phyloP scores from a whole-genome alignment of 2,329 filamentous ascomycete genomes.

The Ophiosphaerella herpotricha region DNA sequence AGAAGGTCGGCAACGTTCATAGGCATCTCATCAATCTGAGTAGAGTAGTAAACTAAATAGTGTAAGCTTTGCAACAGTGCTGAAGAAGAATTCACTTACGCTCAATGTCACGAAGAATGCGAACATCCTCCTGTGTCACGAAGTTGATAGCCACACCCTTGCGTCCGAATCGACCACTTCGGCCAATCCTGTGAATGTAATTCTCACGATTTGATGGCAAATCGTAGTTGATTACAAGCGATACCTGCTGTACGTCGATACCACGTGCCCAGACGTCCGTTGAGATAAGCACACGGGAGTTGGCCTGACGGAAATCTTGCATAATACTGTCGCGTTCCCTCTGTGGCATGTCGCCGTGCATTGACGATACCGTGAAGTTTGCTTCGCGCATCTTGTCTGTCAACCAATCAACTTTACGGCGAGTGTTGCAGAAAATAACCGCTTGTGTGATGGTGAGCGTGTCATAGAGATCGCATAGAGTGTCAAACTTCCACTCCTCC shows the following conservation, averaged over 20 bases:
- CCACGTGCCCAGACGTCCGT: conserved; percentile 98
- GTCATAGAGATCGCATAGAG: conserved; percentile 97
- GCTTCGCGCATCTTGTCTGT: conserved; percentile 99
- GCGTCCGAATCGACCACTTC: conserved; percentile 91
- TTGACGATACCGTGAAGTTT: conserved; percentile 97
- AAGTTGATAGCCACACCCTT: conserved; percentile 99
- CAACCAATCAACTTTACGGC: conserved; percentile 98
- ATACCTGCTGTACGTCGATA: conserved; percentile 98
- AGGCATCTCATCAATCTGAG: conserved; percentile 97
- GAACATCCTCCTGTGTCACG: conserved; percentile 95
- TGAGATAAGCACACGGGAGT: conserved; percentile 93
- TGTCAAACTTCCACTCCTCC: conserved; percentile 99
- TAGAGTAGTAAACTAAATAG: conserved; percentile 81
- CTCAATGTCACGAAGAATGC: conserved; percentile 96
- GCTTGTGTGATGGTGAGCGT: conserved; percentile 98
- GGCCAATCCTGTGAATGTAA: conserved; percentile 98
- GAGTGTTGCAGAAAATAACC: conserved; percentile 99
- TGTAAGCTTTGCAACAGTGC: conserved; percentile 37
- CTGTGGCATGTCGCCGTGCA: conserved; percentile 99
- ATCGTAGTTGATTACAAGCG: conserved; percentile 98
- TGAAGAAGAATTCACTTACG: conserved; percentile 56
- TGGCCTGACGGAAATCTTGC: conserved; percentile 97
- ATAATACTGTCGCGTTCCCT: conserved; percentile 98
- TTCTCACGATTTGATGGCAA: conserved; percentile 98
- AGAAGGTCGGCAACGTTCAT: conserved; percentile 71